Conservation (phyloP, 2,329 filamentous ascomycete species). For the Teratosphaeria nubilosa region DNA sequence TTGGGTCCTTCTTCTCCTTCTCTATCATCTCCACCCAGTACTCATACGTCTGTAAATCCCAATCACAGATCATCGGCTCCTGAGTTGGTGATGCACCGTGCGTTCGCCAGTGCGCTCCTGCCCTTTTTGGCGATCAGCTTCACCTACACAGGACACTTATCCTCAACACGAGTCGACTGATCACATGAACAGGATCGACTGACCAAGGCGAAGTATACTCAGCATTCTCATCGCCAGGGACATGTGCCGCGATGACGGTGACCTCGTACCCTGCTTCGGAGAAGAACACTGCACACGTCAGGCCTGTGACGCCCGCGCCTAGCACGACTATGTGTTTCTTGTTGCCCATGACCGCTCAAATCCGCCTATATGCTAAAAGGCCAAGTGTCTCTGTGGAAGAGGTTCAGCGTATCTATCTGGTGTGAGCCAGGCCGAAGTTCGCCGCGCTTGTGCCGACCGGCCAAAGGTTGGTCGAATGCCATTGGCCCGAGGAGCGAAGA, state of each 20-base stretch:
- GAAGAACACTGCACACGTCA: constrained; percentile 36
- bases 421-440: background rate
- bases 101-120: constrained; percentile 40
- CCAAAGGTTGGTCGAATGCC: background rate
- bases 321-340: constrained; percentile 3
- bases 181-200: background rate
- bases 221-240: constrained; percentile 32
- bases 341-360: background rate
- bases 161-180: background rate
- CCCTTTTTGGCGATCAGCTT: constrained; percentile 22
- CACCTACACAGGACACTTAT: background rate
- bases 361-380: background rate
- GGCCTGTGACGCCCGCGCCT: constrained; percentile 38
- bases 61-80: constrained; percentile 27
- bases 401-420: background rate
- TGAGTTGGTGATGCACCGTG: constrained; percentile 23
- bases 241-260: constrained; percentile 33
- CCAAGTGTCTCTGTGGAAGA: background rate
- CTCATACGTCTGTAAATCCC: constrained; percentile 35
- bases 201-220: constrained; percentile 38
- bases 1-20: constrained; percentile 18
- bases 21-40: constrained; percentile 29
- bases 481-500: background rate
- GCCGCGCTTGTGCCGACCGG: background rate
- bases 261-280: constrained; percentile 32